Percentiles rank a stretch among this genome's conserved stretches.
These are phyloP conservation scores for Picea sitchensis DNA, from an alignment of 75 land plant genomes.

Conservation along the genomic window DNA sequence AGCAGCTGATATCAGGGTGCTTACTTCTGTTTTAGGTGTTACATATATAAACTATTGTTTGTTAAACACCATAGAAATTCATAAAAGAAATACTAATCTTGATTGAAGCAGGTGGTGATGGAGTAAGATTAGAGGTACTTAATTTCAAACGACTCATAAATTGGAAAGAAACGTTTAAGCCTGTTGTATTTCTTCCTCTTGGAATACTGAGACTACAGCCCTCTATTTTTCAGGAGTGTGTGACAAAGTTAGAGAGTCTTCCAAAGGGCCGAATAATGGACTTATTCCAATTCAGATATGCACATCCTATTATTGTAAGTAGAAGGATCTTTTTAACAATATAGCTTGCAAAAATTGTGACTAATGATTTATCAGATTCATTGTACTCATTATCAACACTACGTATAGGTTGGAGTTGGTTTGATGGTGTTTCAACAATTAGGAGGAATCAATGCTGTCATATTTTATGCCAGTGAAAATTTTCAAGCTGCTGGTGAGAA, in stretches of 20 bases:
- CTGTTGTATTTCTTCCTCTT: neutral
- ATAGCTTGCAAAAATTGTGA: neutral
- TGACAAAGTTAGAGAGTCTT: conserved; percentile 12
- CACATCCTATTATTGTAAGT: conserved; percentile 15
- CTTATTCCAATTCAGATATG: conserved; percentile 40
- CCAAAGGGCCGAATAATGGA: conserved; percentile 34
- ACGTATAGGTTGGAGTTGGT: conserved; percentile 27
- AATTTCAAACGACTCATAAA: no score
- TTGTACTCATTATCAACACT: neutral
- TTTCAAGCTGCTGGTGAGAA: conserved; percentile 28
- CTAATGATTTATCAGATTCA: neutral
- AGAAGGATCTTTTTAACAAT: neutral
- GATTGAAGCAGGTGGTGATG: neutral
- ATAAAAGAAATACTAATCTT: neutral
- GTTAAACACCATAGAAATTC: neutral
- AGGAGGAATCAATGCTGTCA: conserved; percentile 25
- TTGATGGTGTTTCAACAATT: conserved; percentile 24
- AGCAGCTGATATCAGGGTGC: conserved; percentile 68
- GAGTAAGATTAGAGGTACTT: neutral
- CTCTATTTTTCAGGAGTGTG: conserved; percentile 7
- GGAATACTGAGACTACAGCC: neutral
- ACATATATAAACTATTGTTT: no score
- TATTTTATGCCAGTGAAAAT: conserved; percentile 26
- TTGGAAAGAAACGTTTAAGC: neutral
- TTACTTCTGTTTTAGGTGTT: neutral